Evolutionary conservation across 78 protist genomes (phyloP).

Genomic region (Mantamonas sphyraenae): DNA sequence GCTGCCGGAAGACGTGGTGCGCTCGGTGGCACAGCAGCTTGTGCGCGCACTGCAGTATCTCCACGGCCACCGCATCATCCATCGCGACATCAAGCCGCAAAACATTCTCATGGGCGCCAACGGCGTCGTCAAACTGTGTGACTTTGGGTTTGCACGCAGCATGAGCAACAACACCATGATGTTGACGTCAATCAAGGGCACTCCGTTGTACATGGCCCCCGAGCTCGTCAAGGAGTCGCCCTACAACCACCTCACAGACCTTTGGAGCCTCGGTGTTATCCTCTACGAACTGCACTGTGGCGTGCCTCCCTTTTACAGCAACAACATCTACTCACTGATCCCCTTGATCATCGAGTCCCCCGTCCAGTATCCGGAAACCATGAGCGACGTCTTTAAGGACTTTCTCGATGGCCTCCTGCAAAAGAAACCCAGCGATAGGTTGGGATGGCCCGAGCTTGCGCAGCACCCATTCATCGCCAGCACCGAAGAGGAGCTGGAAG

Average conservation of each 20-base stretch:
- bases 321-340: slow-evolving; percentile 60
- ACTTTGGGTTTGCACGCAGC: slow-evolving; percentile 80
- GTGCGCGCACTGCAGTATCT: slow-evolving; percentile 66
- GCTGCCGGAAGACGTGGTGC: slow-evolving; percentile 63
- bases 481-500: not conserved
- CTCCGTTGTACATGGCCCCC: slow-evolving; percentile 91
- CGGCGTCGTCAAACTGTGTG: slow-evolving; percentile 66
- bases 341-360: slow-evolving; percentile 47
- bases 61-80: slow-evolving; percentile 73
- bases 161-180: slow-evolving; percentile 45
- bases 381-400: slow-evolving; percentile 11
- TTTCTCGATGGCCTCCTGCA: slow-evolving; percentile 54
- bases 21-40: slow-evolving; percentile 62
- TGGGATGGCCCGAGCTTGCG: slow-evolving; percentile 71
- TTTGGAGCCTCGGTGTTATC: slow-evolving; percentile 89
- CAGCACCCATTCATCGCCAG: slow-evolving; percentile 61
- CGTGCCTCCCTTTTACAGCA: slow-evolving; percentile 80
- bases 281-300: slow-evolving; percentile 79
- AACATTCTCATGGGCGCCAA: slow-evolving; percentile 70
- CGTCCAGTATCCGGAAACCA: slow-evolving; percentile 47
- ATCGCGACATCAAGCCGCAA: slow-evolving; percentile 88
- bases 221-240: slow-evolving; percentile 84
- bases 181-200: slow-evolving; percentile 78
- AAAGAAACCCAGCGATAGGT: slow-evolving; percentile 57
- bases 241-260: slow-evolving; percentile 80